Evolutionary conservation across 306 rosid species (phyloP), one percentile per base, ranked within the genome.

Genomic region (Dalbergia cochinchinensis): DNA sequence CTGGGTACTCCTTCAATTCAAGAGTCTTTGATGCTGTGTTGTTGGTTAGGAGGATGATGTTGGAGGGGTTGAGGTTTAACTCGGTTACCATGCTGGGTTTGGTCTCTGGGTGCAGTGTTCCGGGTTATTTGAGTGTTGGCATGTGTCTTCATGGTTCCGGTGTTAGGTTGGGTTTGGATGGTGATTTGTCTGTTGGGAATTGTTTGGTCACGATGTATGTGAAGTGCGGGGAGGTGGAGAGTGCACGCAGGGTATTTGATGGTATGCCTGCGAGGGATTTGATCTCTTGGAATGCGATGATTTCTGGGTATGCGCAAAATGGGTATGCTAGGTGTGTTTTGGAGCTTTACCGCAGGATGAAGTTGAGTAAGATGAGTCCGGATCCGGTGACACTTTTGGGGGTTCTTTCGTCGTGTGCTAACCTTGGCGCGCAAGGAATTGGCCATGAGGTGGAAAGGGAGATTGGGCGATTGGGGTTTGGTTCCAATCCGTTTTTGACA

Each of bases 231-330:
- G 87, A 79, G 64, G 81, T 91, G 59, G 77, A 80, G n/a, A 13
- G 16, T 22, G 97, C 94, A 6, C 88, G 88, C 35, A 45, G 44
- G 1, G 8, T 92, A 78, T 94, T 94, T 74, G 93, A 92, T 70
- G 87, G 53, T 60, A 88, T 92, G 88, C 74, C 74, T 10, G 88
- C 67, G 5, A 92, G 73, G 82, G 88, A 91, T 92, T 86, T 92
- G 90, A 91, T 92, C 72, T 71, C 94, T 64, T 92, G 99, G 97
- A 94, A 94, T 51, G 97, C 99, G 0, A 90, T 94, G 95, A 86
- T 94, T 75, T 91, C 95, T 26, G 97, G 99, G 74, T 94, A 88
- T 3, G 89, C 97, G 5, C 97, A 92, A 16, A 91, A 90, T 4
- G 99, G 97, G 13, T 83, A 83, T 59, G 95, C 94, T 31, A 39